Conservation (phyloP, 176 grass and related monocot species). For the Rhynchospora breviuscula region DNA sequence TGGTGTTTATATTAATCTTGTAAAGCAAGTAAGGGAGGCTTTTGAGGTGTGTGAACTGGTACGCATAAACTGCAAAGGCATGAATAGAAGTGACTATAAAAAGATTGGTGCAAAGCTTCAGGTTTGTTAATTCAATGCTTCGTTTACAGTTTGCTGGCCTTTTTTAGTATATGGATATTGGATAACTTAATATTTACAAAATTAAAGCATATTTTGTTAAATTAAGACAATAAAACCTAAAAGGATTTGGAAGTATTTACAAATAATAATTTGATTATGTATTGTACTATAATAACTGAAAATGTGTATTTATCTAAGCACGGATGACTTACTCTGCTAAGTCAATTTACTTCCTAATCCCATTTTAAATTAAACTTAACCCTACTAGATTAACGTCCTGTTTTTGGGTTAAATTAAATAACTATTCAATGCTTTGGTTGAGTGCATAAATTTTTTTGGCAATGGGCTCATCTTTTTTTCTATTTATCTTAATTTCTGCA, state of each 20-base stretch:
- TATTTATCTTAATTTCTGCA: neutral
- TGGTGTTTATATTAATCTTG: slow-evolving; percentile 80
- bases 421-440: neutral
- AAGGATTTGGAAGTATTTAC: slow-evolving; percentile 23
- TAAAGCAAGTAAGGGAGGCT: slow-evolving; percentile 72
- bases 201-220: neutral
- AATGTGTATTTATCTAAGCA: neutral
- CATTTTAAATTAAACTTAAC: neutral
- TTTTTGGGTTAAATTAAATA: neutral
- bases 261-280: neutral
- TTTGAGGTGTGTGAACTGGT: slow-evolving; percentile 92
- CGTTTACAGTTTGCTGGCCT: neutral
- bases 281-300: neutral
- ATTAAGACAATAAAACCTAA: neutral
- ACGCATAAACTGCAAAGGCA: slow-evolving; percentile 58
- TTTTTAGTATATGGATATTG: neutral
- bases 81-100: slow-evolving; percentile 84
- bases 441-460: neutral
- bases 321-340: neutral
- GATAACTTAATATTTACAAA: neutral
- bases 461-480: neutral
- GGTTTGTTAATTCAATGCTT: slow-evolving; percentile 34
- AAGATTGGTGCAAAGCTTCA: slow-evolving; percentile 90
- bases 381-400: neutral
- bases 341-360: neutral